These are phyloP conservation scores for Bacterosira constricta DNA, from an alignment of 108 stramenopile species.

Conservation along the genomic window DNA sequence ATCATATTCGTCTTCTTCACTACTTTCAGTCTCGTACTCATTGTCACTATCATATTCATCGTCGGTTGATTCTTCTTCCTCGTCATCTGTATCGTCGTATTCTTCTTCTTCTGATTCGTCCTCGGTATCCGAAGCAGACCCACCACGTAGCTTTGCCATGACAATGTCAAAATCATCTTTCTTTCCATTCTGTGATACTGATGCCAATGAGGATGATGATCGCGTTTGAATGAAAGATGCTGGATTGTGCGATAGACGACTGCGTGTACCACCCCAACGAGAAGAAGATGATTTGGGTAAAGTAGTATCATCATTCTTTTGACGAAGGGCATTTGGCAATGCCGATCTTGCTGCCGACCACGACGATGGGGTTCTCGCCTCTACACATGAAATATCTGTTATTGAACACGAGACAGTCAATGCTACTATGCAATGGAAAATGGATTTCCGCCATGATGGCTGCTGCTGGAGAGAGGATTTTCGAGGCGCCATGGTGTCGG, in stretches of 20 bases:
- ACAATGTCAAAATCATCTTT: not conserved
- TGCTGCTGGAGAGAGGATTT: too few relatives aligned
- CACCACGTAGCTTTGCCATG: not conserved
- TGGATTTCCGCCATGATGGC: slow-evolving; percentile 4
- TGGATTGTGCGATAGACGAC: not conserved
- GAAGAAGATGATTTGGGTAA: not conserved
- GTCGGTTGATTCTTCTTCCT: slow-evolving; percentile 15
- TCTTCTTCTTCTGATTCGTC: slow-evolving; percentile 19
- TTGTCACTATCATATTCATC: slow-evolving; percentile 16
- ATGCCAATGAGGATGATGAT: not conserved
- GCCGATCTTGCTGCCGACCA: not conserved
- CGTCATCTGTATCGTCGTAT: slow-evolving; percentile 4
- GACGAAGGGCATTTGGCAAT: not conserved
- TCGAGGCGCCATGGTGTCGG: too few relatives aligned
- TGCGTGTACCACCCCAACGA: not conserved
- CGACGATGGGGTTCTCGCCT: not conserved
- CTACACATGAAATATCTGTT: not conserved
- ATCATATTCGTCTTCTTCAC: not conserved
- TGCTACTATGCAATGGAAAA: not conserved
- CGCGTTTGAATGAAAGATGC: not conserved
- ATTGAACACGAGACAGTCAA: not conserved
- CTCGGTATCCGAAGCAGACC: not conserved
- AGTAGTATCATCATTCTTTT: not conserved
- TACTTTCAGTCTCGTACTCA: not conserved
- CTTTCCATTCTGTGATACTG: not conserved